Evolutionary conservation across 2,329 filamentous ascomycete genomes (phyloP).

Genomic region (Hypoxylon sp.): DNA sequence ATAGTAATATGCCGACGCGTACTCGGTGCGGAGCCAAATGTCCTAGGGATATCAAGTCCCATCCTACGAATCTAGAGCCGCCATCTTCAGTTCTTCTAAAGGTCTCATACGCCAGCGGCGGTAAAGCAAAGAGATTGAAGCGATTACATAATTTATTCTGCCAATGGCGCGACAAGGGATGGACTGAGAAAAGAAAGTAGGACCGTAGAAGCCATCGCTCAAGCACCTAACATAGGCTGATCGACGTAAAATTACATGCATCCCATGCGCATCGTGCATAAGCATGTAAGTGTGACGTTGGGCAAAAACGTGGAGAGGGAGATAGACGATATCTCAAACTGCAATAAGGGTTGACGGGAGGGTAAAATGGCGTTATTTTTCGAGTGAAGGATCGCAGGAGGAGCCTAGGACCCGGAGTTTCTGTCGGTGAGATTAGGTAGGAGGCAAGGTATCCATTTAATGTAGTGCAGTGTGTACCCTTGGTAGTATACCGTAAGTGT

Average conservation of each 20-base stretch:
- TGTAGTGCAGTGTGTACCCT: background rate
- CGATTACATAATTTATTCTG: constrained; percentile 32
- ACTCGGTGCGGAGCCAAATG: background rate
- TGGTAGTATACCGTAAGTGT: background rate
- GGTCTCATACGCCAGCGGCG: constrained; percentile 36
- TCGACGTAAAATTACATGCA: constrained; percentile 47
- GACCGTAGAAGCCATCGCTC: constrained; percentile 11
- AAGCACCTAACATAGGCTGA: constrained; percentile 33
- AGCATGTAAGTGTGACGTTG: constrained; percentile 47
- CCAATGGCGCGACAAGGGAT: constrained; percentile 23
- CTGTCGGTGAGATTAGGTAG: constrained; percentile 23
- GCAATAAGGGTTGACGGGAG: constrained; percentile 34
- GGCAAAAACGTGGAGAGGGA: constrained; percentile 43
- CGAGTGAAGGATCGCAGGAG: constrained; percentile 17
- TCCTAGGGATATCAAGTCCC: background rate
- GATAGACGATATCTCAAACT: constrained; percentile 46
- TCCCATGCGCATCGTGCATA: constrained; percentile 44
- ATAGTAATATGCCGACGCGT: constrained; percentile 13
- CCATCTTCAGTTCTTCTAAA: constrained; percentile 10
- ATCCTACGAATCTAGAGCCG: constrained; percentile 6
- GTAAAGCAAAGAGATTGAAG: constrained; percentile 17
- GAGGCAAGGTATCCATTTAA: background rate
- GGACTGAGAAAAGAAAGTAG: constrained; percentile 13
- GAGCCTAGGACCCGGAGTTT: constrained; percentile 2
- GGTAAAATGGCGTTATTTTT: constrained; percentile 24